A percentile compares a stretch with the other conserved stretches of the same genome.
Evolutionary conservation across 2,329 filamentous ascomycete genomes (phyloP).

Genomic region (Fusarium proliferatum): DNA sequence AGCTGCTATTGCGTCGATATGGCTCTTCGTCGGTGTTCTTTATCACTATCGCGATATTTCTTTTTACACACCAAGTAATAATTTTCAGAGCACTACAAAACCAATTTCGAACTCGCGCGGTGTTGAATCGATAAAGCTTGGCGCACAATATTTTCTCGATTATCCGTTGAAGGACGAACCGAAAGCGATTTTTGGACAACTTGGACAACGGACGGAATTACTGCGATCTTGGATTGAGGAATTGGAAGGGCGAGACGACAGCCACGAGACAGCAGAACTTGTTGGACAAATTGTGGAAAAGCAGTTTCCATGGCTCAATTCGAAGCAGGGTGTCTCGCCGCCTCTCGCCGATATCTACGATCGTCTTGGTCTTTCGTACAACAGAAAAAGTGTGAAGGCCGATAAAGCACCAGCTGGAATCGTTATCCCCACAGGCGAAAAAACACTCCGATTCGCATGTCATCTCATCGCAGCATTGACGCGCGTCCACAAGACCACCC

Average conservation of each 20-base stretch:
- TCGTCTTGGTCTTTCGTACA: conserved; percentile 19
- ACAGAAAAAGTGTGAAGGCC: conserved; percentile 4
- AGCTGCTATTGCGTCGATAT: conserved; percentile 14
- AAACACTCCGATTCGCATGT: conserved; percentile 49
- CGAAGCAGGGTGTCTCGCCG: conserved; percentile 10
- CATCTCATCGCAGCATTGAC: conserved; percentile 51
- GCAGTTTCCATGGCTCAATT: conserved; percentile 45
- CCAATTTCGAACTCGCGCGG: neutral
- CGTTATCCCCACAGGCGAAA: conserved; percentile 50
- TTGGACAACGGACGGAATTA: conserved; percentile 45
- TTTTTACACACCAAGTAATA: neutral
- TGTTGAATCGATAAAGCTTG: conserved; percentile 14
- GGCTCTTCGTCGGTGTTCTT: conserved; percentile 16
- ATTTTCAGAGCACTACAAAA: neutral
- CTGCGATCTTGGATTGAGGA: conserved; percentile 34
- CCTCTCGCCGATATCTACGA: conserved; percentile 22
- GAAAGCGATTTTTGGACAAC: conserved; percentile 48
- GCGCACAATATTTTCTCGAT: conserved; percentile 43
- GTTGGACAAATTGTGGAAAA: neutral
- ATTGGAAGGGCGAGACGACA: neutral
- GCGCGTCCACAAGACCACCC: conserved; percentile 42
- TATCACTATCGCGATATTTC: conserved; percentile 15
- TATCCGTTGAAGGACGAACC: conserved; percentile 46
- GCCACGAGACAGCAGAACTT: conserved; percentile 4
- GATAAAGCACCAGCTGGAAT: conserved; percentile 44